Conservation (phyloP, 1,284 basidiomycete genomes). For the Austropuccinia psidii region DNA sequence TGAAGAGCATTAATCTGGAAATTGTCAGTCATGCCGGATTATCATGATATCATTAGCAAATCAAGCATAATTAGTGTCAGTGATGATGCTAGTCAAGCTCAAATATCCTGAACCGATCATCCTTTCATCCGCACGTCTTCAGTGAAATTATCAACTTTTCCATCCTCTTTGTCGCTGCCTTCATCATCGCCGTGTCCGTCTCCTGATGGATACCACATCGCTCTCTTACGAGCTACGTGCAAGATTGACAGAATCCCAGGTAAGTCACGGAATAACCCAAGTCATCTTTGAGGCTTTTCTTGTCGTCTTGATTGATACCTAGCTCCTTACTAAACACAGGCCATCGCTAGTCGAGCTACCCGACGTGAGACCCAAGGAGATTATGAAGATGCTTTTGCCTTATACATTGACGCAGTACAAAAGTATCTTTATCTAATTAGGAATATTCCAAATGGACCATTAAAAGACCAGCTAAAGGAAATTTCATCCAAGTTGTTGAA, state of each 20-base stretch:
- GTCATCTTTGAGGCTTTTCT: neutral
- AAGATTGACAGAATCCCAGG: conserved; percentile 12
- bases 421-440: conserved; percentile 25
- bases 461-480: conserved; percentile 10
- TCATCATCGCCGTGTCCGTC: too few relatives aligned
- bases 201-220: conserved; percentile 10
- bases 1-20: too few relatives aligned
- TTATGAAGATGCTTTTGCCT: conserved; percentile 24
- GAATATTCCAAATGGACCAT: neutral
- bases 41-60: too few relatives aligned
- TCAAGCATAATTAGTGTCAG: too few relatives aligned
- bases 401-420: conserved; percentile 20
- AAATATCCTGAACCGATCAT: too few relatives aligned
- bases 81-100: too few relatives aligned
- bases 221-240: conserved; percentile 11
- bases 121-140: too few relatives aligned
- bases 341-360: conserved; percentile 21
- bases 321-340: neutral
- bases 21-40: too few relatives aligned
- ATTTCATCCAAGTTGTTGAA: conserved; percentile 30
- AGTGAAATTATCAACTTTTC: too few relatives aligned
- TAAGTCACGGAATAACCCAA: neutral
- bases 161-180: too few relatives aligned
- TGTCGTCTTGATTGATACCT: neutral
- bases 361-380: conserved; percentile 21